phyloP scores from a whole-genome alignment of 495 filamentous ascomycete genomes.

The Cenococcum geophilum region DNA sequence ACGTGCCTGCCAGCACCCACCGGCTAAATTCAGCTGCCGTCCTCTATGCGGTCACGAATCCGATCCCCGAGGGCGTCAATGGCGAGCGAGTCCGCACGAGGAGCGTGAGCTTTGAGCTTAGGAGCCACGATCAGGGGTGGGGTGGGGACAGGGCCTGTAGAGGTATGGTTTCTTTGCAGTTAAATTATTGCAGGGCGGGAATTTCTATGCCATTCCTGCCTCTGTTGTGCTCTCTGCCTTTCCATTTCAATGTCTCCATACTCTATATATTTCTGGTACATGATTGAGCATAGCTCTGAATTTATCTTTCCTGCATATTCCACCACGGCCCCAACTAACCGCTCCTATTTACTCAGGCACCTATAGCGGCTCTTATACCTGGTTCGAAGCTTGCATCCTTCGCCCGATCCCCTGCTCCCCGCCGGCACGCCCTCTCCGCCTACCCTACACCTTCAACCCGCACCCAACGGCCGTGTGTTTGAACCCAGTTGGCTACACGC shows the following conservation, averaged over 20 bases:
- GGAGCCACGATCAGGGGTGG: slow-evolving; percentile 3
- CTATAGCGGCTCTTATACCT: slow-evolving; percentile 2
- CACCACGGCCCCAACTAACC: too few relatives aligned
- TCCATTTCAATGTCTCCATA: too few relatives aligned
- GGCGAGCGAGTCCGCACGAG: neutral
- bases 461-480: neutral
- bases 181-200: too few relatives aligned
- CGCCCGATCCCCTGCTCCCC: neutral
- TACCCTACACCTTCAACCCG: neutral
- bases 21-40: neutral
- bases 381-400: slow-evolving; percentile 6
- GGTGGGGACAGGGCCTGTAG: neutral
- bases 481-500: neutral
- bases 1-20: neutral
- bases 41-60: neutral
- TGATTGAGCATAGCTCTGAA: too few relatives aligned
- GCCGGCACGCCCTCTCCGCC: neutral
- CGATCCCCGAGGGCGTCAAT: neutral
- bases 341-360: neutral
- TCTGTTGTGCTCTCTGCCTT: too few relatives aligned
- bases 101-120: neutral
- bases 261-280: too few relatives aligned
- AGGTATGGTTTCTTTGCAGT: neutral
- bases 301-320: too few relatives aligned
- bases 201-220: neutral